Evolutionary conservation across 2,329 filamentous ascomycete species (phyloP).

Genomic region (Aspergillus sp.): DNA sequence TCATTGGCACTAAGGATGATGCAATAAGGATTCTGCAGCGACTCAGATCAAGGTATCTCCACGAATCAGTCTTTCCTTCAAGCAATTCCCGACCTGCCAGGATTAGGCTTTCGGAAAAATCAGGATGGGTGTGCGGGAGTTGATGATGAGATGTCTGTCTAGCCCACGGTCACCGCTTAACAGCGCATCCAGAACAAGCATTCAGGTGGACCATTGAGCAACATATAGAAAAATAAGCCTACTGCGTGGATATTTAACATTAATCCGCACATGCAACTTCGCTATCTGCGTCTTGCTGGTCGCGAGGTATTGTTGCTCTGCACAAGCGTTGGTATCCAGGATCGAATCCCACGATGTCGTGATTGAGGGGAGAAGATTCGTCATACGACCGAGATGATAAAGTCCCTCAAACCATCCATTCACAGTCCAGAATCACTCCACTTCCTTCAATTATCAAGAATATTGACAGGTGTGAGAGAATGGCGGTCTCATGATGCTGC

Average conservation of each 20-base stretch:
- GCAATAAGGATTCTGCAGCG: not conserved
- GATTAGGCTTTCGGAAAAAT: not conserved
- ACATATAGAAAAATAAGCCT: too few relatives aligned
- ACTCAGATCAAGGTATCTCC: not conserved
- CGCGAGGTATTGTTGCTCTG: too few relatives aligned
- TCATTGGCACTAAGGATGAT: conserved; percentile 2
- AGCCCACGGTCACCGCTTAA: too few relatives aligned
- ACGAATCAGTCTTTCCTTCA: not conserved
- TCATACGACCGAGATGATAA: not conserved
- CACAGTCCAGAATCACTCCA: too few relatives aligned
- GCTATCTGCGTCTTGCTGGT: too few relatives aligned
- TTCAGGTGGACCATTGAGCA: too few relatives aligned
- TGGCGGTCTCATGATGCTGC: too few relatives aligned
- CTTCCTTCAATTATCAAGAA: accelerated
- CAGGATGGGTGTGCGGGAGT: not conserved
- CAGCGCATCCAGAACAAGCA: too few relatives aligned
- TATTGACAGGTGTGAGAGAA: too few relatives aligned
- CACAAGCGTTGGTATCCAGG: not conserved
- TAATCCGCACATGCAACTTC: too few relatives aligned
- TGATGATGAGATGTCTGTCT: not conserved
- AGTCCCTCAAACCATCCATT: too few relatives aligned
- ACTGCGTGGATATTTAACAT: too few relatives aligned
- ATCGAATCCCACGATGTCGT: not conserved
- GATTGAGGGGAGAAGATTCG: not conserved
- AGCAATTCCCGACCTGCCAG: not conserved